Evolutionary conservation across 148 eudicot species (phyloP), one percentile per base, ranked within the genome.

Genomic region (Spergularia marina): DNA sequence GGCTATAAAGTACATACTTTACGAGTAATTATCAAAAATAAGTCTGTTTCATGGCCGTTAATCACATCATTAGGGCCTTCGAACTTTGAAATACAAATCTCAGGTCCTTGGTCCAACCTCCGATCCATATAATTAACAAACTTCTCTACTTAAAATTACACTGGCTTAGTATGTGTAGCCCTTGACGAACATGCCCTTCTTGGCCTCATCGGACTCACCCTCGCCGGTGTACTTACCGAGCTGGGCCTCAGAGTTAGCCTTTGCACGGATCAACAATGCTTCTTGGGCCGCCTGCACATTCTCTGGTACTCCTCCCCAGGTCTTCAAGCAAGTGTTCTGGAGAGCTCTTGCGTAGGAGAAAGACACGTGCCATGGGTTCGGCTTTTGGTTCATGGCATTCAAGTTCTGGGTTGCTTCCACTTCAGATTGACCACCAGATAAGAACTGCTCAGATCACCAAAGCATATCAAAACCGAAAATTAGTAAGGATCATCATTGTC

Each of bases 361-460:
- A 0, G 98, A 91, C 30, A 93, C 91, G 69, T 91, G 97, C 98
- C 98, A 93, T 62, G 98, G 97, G 89, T 88, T 86, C 15, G 92
- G 84, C 62, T 78, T 79, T 82, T 93, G 94, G 89, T 93, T 93
- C 94, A 93, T 93, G 10, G 94, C 94, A 51, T 93, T 88, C 89
- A 93, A 83, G 90, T 93, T 93, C 77, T 76, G 77, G 41, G 97
- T 93, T 39, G 98, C 98, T 76, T 93, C 98, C 23, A 91, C 98
- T 76, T 93, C 98, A 54, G 97, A 91, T 87, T 93, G 97, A 68
- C 98, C 97, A 63, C 98, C 98, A 70, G 98, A 91, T 84, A 93
- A 84, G 80, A 93, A 93, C 96, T 93, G 90, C 51, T 11, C 65
- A 23, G 25, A 23, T 23, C 25, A 10, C 47, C 70, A 66, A 54